Base-by-base conservation (phyloP, 2,329 filamentous ascomycete genomes). In the Alternaria brassicae region DNA sequence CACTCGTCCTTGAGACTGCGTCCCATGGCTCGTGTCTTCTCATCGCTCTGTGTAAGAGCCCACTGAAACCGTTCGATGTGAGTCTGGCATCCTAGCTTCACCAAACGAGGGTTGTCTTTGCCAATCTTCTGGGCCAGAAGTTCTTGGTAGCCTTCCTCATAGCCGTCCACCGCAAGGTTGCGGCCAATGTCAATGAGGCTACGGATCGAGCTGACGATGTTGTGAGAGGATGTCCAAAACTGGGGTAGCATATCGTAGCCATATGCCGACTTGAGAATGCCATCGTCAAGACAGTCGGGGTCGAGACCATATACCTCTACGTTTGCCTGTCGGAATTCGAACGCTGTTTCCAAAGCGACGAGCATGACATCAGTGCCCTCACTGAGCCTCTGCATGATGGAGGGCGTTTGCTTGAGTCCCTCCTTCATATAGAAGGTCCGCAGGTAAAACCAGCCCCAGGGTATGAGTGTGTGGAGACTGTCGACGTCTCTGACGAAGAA, bases 331-430 rank as follows among this genome's bases (percentile, higher is more conserved):
- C 95, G 89, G 76, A 96, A 97, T 1, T 85, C 83, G 68, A 86
- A 90, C 3, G 85, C 87, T 3, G 84, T 84, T 62, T 88, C 82
- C 34, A 92, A 81, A 1, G 88, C 85, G 6, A 86, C 84, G 40
- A 88, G 80, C 59, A 93, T 86, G 4, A 96, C 84, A 60, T 92
- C 89, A 65, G 91, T 88, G 36, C 92, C 92, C 78, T 98, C 91
- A 62, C 81, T 80, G 5, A 81, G 71, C 9, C 79, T 72, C 42
- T 77, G 74, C 69, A 83, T 72, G 44, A 85, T 76, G 12, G 79
- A 78, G 39, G 74, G 72, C 41, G 85, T 82, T 65, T 89, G 84
- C 44, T 86, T 81, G 32, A 84, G 83, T 50, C 88, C 87, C 56
- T 87, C 86, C 69, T 89, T 90, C 58, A 90, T 82, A 56, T 90